These are phyloP conservation scores for Stylosanthes scabra DNA, from an alignment of 331 rosid genomes.

Conservation along the genomic window DNA sequence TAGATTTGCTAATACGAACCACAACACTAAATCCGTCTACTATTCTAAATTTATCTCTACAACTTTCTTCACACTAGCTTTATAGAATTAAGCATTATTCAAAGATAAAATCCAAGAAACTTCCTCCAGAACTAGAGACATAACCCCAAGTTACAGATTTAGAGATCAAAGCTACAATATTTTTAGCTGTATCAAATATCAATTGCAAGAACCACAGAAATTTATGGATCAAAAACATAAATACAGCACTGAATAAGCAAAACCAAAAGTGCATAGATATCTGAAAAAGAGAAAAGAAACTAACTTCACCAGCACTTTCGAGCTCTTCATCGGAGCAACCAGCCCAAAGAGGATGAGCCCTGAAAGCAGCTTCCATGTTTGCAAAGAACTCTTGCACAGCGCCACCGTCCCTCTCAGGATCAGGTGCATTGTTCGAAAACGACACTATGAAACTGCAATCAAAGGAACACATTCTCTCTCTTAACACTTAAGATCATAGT, in stretches of 20 bases:
- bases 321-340: conserved; percentile 96
- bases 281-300: conserved; percentile 42
- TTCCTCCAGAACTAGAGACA: conserved; percentile 1
- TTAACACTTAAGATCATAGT: not conserved
- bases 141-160: conserved; percentile 10
- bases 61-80: not conserved
- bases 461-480: not conserved
- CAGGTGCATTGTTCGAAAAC: conserved; percentile 83
- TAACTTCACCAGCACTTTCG: conserved; percentile 97
- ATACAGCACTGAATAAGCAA: not conserved
- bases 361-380: conserved; percentile 88
- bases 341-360: conserved; percentile 97
- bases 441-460: conserved; percentile 88
- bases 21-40: not conserved
- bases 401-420: conserved; percentile 85
- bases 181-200: not conserved
- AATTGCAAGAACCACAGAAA: not conserved
- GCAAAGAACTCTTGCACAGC: conserved; percentile 81
- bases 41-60: not conserved
- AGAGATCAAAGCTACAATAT: conserved; percentile 21
- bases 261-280: conserved; percentile 6
- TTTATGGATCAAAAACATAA: not conserved
- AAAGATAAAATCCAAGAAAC: conserved; percentile 1
- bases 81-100: conserved; percentile 11
- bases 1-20: not conserved